Evolutionary conservation across 768 basidiomycete species (phyloP).

Genomic region (Xerocomellus chrysenteron): DNA sequence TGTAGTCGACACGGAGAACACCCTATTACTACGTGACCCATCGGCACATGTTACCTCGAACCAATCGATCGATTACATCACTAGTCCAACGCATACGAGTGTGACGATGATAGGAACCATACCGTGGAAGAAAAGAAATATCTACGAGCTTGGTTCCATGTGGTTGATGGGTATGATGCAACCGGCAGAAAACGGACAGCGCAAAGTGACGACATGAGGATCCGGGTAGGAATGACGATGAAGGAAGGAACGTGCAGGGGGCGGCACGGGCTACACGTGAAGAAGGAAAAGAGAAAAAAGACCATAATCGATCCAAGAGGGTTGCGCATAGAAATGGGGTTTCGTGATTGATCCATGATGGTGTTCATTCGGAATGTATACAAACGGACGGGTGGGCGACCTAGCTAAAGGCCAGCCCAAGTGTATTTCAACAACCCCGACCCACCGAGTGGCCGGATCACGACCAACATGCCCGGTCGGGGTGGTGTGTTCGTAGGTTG

Average conservation of each 20-base stretch:
- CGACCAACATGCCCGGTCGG: not conserved
- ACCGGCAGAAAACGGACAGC: not conserved
- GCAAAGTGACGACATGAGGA: not conserved
- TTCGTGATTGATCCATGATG: constrained; percentile 3
- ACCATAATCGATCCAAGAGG: not conserved
- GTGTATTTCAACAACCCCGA: not conserved
- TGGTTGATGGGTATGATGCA: constrained; percentile 1
- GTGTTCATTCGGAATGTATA: constrained; percentile 2
- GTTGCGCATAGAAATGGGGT: constrained; percentile 3
- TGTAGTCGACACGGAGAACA: not conserved
- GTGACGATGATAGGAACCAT: not conserved
- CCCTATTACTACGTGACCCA: not conserved
- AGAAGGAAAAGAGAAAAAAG: not conserved
- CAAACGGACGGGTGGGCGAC: not conserved
- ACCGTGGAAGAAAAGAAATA: not conserved
- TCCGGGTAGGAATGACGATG: not conserved
- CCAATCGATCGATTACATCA: not conserved
- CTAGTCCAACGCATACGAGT: not conserved
- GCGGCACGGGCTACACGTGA: not conserved
- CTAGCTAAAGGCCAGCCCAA: not conserved
- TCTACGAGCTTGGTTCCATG: constrained; percentile 7
- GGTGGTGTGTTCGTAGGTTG: not conserved
- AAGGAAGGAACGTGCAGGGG: not conserved
- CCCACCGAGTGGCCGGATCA: not conserved
- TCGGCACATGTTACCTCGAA: not conserved